A percentile compares a stretch with the other conserved stretches of the same genome.
phyloP scores from a whole-genome alignment of 225 moss, liverwort and hornwort species.

The Rhytidiadelphus loreus region DNA sequence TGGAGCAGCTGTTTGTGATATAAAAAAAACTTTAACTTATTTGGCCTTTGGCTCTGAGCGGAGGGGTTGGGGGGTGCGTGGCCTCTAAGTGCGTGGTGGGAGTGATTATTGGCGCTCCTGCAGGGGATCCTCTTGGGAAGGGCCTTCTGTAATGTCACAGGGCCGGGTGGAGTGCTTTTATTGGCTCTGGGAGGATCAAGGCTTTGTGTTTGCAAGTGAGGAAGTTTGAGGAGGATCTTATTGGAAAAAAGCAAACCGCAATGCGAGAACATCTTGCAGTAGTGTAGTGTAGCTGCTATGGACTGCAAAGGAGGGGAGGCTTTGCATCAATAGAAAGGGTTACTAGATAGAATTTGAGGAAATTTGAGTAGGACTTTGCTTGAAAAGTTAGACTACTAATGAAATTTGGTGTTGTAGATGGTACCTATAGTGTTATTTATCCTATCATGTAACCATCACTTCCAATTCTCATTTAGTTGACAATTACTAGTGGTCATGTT shows the following conservation, averaged over 20 bases:
- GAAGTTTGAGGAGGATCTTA: background rate
- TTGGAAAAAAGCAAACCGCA: background rate
- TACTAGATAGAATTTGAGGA: background rate
- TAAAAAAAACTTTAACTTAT: background rate
- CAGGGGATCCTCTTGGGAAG: background rate
- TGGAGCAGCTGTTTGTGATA: background rate
- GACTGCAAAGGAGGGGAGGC: background rate
- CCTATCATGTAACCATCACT: background rate
- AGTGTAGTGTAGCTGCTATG: background rate
- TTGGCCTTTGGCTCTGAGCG: background rate
- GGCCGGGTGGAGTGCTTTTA: background rate
- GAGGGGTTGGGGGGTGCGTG: background rate
- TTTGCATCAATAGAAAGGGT: background rate
- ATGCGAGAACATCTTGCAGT: background rate
- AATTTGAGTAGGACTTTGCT: background rate
- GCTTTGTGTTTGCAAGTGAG: background rate
- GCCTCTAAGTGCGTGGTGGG: background rate
- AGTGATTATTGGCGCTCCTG: background rate
- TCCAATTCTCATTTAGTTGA: background rate
- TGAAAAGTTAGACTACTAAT: background rate
- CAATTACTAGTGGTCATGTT: background rate
- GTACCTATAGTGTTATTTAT: accelerated
- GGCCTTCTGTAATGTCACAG: background rate
- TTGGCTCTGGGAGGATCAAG: background rate
- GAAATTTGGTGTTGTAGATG: background rate